A percentile compares a stretch with the other conserved stretches of the same genome.
Evolutionary conservation across 331 rosid species (phyloP).

Genomic region (Erythrophleum ivorense): DNA sequence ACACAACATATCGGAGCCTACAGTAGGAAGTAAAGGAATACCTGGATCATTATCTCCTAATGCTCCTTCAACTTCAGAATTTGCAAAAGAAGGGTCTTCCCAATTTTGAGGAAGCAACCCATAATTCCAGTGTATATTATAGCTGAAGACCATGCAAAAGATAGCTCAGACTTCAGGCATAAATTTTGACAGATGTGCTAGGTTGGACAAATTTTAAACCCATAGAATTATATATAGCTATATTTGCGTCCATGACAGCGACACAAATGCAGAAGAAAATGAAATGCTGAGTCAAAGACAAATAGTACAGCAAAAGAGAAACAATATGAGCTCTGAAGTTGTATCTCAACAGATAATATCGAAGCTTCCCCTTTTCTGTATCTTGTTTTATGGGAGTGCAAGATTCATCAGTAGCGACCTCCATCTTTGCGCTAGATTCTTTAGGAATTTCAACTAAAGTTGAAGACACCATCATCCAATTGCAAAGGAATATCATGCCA

Average conservation of each 20-base stretch:
- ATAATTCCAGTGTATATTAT: constrained; percentile 95
- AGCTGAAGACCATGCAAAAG: constrained; percentile 54
- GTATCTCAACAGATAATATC: constrained; percentile 87
- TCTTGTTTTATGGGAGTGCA: constrained; percentile 96
- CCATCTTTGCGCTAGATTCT: constrained; percentile 98
- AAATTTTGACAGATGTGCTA: not conserved
- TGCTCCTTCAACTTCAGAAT: constrained; percentile 94
- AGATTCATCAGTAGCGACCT: constrained; percentile 92
- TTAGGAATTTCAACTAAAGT: constrained; percentile 88
- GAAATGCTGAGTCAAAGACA: constrained; percentile 21
- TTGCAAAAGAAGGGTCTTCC: constrained; percentile 98
- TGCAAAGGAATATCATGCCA: constrained; percentile 98
- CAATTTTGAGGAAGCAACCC: constrained; percentile 99
- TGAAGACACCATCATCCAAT: constrained; percentile 70
- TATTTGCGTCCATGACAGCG: not conserved
- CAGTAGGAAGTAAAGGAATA: constrained; percentile 33
- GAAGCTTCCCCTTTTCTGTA: constrained; percentile 88
- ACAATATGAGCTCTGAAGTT: constrained; percentile 27
- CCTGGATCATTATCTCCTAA: constrained; percentile 99
- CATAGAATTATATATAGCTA: not conserved
- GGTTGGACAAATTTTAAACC: not conserved
- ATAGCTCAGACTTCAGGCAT: not conserved
- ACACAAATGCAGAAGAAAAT: no score
- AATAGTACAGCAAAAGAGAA: constrained; percentile 1
- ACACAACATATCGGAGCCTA: constrained; percentile 11